Evolutionary conservation across 2,329 filamentous ascomycete species (phyloP), one percentile per base, ranked within the genome.

Genomic region (Fusarium sacchari): DNA sequence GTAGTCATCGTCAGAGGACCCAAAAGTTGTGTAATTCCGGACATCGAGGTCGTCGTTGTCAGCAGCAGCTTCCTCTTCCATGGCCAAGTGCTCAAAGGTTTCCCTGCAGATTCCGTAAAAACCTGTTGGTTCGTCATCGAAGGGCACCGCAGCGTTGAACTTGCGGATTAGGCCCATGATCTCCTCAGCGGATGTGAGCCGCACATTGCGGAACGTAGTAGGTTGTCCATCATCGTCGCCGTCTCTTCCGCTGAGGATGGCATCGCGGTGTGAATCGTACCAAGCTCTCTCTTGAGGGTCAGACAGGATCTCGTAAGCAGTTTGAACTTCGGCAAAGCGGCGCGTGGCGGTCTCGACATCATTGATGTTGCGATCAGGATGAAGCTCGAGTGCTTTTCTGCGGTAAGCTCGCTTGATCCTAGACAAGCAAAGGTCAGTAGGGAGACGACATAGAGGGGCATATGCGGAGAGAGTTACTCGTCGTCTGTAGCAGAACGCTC

Each of bases 351-450:
- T 89, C 78, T 97, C 94, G 69, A 93, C 91, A 79, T 98, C 92
- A 77, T 93, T 92, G 81, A 93, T 92, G 82, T 99, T 99, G 76
- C 95, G 93, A 83, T 99, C 96, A 1, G 96, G 96, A 81, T 99
- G 96, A 15, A 98, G 87, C 81, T 98, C 95, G 55, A 99, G 89
- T 3, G 96, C 96, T 81, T 96, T 98, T 70, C 86, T 91, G 73
- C 94, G 91, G 83, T 99, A 99, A 20, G 95, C 95, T 79, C 94
- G 97, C 79, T 97, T 97, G 79, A 99, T 95, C 73, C 93, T 96
- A 55, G 17, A 36, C 7, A 68, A 40, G 12, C 4, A 18, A n/a
- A 28, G 15, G 36, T 60, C 28, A 69, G 26, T 18, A 42, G 30
- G 46, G 63, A 28, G 39, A 22, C 5, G 15, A 18, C 3, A 10